Evolutionary conservation across 2,329 filamentous ascomycete genomes (phyloP).

Genomic region (Ustulina deusta): DNA sequence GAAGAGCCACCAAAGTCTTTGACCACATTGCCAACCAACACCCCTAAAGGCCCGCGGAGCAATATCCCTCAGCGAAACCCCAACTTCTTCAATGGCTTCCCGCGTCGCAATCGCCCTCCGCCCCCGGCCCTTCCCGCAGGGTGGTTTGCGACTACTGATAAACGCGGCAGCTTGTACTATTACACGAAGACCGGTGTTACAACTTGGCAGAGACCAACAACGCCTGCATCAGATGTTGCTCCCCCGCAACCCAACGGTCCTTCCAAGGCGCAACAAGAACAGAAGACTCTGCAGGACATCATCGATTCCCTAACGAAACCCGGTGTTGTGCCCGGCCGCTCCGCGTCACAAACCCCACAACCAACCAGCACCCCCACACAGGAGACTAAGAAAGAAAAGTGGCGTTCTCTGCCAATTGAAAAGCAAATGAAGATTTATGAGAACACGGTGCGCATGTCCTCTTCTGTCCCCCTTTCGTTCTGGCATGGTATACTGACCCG

Average conservation of each 20-base stretch:
- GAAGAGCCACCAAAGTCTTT: constrained; percentile 56
- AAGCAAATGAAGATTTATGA: constrained; percentile 97
- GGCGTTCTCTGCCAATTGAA: constrained; percentile 76
- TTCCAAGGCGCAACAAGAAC: constrained; percentile 71
- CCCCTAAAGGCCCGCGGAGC: constrained; percentile 70
- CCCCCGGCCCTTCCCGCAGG: constrained; percentile 74
- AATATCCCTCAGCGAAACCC: constrained; percentile 67
- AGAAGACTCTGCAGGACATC: constrained; percentile 83
- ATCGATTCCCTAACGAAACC: constrained; percentile 85
- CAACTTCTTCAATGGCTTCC: constrained; percentile 63
- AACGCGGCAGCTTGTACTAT: constrained; percentile 82
- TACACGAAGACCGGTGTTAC: constrained; percentile 83
- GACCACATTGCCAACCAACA: constrained; percentile 61
- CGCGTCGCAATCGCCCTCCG: constrained; percentile 67
- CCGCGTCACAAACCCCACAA: constrained; percentile 72
- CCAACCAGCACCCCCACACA: constrained; percentile 64
- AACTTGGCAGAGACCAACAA: constrained; percentile 83
- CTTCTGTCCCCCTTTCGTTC: constrained; percentile 17
- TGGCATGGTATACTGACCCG: constrained; percentile 42
- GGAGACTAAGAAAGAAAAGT: constrained; percentile 76
- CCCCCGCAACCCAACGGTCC: constrained; percentile 72
- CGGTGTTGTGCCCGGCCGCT: constrained; percentile 66
- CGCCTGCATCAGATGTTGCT: constrained; percentile 71
- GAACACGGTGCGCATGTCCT: constrained; percentile 77
- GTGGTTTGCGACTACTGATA: constrained; percentile 83